Evolutionary conservation across 495 filamentous ascomycete species (phyloP), one percentile per base, ranked within the genome.

Genomic region (Aspergillus campestris): DNA sequence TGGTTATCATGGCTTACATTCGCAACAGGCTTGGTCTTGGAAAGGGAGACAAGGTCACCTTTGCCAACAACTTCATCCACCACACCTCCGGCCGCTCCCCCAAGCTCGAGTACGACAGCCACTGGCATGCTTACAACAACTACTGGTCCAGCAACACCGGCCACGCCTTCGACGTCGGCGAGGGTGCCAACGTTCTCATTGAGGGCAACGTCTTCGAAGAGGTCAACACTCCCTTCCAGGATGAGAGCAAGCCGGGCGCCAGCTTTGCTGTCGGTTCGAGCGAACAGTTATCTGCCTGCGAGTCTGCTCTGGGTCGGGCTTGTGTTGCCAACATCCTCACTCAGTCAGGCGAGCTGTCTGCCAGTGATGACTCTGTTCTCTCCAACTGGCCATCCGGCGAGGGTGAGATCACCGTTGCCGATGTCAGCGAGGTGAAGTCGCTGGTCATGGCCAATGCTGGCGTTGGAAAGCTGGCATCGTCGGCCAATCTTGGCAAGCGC

Each of bases 71-170:
- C 57, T 62, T 62, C 43, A 68, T 78, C 48, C 68, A 77, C 52
- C 65, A 78, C 51, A 75, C 70, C 38, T 70, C 63, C 13, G 73
- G 76, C 40, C 76, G 76, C 47, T 59, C 61, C 27, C 76, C 74
- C 37, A 78, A 76, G 56, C 57, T 79, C 40, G 61, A 57, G 37
- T 63, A 58, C 38, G 68, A 71, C 57, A 69, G 61, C 45, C 57
- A 72, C 44, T 61, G 73, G 51, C 75, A 66, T 45, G 57, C 53
- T 39, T 56, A 52, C 50, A 66, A 66, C 59, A 66, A 66, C 53
- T 60, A 60, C 57, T 66, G 61, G 61, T 51, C 39, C 47, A 53
- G 59, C 54, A 62, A 64, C 53, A 53, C 53, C 13, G 63, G 63
- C 38, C 63, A 66, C 42, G 56, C 62, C 27, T 63, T 66, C 33